Base-by-base conservation (phyloP, 164 flowering plant species). In the Aristolochia californica region DNA sequence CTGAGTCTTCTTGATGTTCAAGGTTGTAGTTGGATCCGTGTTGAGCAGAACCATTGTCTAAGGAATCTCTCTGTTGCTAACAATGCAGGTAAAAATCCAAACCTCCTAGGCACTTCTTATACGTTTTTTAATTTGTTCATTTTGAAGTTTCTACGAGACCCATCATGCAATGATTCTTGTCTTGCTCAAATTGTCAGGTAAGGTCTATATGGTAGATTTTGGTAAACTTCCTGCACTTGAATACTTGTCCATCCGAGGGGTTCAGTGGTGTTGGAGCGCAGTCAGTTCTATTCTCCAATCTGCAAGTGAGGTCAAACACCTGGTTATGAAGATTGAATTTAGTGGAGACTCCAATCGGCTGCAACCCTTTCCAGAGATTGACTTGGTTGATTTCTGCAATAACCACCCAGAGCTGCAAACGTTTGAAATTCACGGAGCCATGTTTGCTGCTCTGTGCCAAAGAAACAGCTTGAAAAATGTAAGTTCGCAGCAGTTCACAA, bases 391-490 rank as follows among this genome's bases (percentile, higher is more conserved):
- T 0, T 90, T 87, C 76, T 87, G 87, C 56, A 90, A 82, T 51
- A 75, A 57, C 58, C 95, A 90, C 66, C 88, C 80, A 20, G 85
- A 80, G 67, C 69, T 90, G 11, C 70, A 65, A 28, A 80, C 68
- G 34, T 87, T 90, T 65, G 95, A 87, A 43, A 75, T 87, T 60
- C 97, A 87, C 68, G 95, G 97, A 58, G 95, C 97, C 52, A 85
- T 90, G 97, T 90, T 90, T 74, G 97, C 95, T 53, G 95, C 95
- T 20, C 74, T 90, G 26, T 90, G 91, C 70, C 95, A 87, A 56
- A 85, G 77, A 73, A 80, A 85, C 74, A 87, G 97, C 77, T 75
- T 90, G 50, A 87, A 66, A 73, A 80, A 75, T 68, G 97, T 90
- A 44, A 74, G 82, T 60, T 17, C 12, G 9, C 2, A 18, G 5